Conservation (phyloP, 1,139 yeast genomes). For the Blastobotrys malaysiensis region DNA sequence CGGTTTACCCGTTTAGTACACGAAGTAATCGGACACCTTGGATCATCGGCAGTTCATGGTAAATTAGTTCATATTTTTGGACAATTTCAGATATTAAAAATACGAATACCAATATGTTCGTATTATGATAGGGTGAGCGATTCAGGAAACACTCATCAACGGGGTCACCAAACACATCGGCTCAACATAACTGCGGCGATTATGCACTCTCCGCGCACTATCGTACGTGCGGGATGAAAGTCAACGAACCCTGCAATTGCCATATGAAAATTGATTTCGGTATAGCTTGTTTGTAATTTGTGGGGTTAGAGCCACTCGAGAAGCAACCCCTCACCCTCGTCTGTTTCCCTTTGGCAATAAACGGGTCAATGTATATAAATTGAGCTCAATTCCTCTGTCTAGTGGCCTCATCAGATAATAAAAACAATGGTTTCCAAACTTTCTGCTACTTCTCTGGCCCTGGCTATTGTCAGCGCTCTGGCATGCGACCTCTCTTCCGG, state of each 20-base stretch:
- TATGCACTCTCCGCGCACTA: not conserved
- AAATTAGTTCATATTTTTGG: too few relatives aligned
- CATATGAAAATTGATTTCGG: not conserved
- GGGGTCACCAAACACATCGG: too few relatives aligned
- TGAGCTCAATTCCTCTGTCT: not conserved
- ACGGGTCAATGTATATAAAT: not conserved
- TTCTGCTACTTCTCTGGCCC: not conserved
- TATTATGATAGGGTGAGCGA: too few relatives aligned
- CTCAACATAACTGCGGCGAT: not conserved
- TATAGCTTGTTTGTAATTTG: not conserved
- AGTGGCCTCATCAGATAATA: not conserved
- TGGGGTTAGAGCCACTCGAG: not conserved
- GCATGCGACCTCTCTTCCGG: slow-evolving; percentile 3
- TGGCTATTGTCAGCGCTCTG: not conserved
- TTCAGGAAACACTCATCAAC: too few relatives aligned
- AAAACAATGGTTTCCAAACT: slow-evolving; percentile 9
- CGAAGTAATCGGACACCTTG: too few relatives aligned
- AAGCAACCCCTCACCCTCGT: not conserved
- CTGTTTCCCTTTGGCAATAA: too few relatives aligned
- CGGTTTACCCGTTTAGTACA: too few relatives aligned
- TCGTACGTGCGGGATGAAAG: not conserved
- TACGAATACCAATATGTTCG: too few relatives aligned
- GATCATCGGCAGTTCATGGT: too few relatives aligned
- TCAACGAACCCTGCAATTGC: not conserved
- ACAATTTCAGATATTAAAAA: too few relatives aligned